Evolutionary conservation across 257 asterid species (phyloP), one percentile per base, ranked within the genome.

Genomic region (Schizonepeta tenuifolia): DNA sequence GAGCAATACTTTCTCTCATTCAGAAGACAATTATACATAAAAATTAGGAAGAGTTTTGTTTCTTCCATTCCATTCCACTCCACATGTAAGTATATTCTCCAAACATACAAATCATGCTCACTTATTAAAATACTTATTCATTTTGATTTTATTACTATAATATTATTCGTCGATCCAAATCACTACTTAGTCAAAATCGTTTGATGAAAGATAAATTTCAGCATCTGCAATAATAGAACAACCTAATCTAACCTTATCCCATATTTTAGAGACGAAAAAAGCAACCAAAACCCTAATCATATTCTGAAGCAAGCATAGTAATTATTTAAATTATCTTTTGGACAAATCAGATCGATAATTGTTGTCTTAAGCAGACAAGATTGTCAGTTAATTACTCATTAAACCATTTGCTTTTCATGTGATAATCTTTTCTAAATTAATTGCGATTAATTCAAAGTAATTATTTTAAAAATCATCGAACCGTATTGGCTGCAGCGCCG

Each of bases 311-410:
- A 60, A 36, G 66, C 43, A 38, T 71, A 78, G 78, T 7, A 73
- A 31, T 63, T 79, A 72, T 21, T 80, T 68, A 82, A 18, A 82
- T 76, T 65, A 41, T 43, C 57, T 26, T 50, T 7, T 38, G 72
- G 73, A 62, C 70, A 54, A 69, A 78, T 74, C 57, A 58, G 76
- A 77, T 72, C 79, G 75, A 75, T 51, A 38, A 74, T 67, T n/a
- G 78, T 57, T 71, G 78, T 72, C 77, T 49, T 35, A 68, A 77
- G 77, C 88, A 75, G 80, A 85, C 88, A 84, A 67, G 73, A 67
- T 58, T 75, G 88, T 76, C 88, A 74, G 82, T 78, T 80, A 73
- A 81, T 74, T 68, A 80, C 71, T 73, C 53, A 63, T 41, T 43
- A 57, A 65, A 66, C 75, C 77, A 78, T 65, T 80, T 63, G 75